Percentiles rank a stretch among this genome's conserved stretches.
phyloP scores from a whole-genome alignment of 768 basidiomycete genomes.

The Leccinum broughii region DNA sequence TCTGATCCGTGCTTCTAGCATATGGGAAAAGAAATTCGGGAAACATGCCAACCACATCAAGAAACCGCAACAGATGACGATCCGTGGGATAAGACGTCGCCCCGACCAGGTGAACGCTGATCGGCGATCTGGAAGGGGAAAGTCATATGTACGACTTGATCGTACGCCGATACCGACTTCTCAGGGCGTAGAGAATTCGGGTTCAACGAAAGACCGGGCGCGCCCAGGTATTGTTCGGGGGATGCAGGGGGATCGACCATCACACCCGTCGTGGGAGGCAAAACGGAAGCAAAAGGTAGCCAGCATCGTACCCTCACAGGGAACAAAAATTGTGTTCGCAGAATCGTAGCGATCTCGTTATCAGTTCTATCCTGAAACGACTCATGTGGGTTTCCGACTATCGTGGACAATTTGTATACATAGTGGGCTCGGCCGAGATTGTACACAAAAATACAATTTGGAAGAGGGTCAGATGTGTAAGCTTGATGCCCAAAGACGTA shows the following conservation, averaged over 20 bases:
- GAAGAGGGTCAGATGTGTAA: not conserved
- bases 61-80: conserved; percentile 42
- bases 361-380: not conserved
- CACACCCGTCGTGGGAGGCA: conserved; percentile 98
- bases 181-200: not conserved
- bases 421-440: not conserved
- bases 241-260: conserved; percentile 31
- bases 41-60: conserved; percentile 89
- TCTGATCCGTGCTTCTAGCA: conserved; percentile 47
- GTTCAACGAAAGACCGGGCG: not conserved
- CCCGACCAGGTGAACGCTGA: conserved; percentile 9
- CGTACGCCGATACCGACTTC: not conserved
- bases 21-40: conserved; percentile 98
- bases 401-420: not conserved
- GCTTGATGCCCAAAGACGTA: not conserved
- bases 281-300: conserved; percentile 74
- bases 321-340: conserved; percentile 79
- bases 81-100: conserved; percentile 14
- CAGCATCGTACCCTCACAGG: conserved; percentile 65
- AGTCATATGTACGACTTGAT: not conserved
- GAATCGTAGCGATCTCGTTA: conserved; percentile 11
- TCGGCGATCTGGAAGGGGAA: conserved; percentile 21
- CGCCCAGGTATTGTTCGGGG: not conserved
- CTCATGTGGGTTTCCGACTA: not conserved
- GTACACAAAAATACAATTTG: conserved; percentile 2